phyloP scores from a whole-genome alignment of 306 rosid genomes.

The Sophora flavescens region DNA sequence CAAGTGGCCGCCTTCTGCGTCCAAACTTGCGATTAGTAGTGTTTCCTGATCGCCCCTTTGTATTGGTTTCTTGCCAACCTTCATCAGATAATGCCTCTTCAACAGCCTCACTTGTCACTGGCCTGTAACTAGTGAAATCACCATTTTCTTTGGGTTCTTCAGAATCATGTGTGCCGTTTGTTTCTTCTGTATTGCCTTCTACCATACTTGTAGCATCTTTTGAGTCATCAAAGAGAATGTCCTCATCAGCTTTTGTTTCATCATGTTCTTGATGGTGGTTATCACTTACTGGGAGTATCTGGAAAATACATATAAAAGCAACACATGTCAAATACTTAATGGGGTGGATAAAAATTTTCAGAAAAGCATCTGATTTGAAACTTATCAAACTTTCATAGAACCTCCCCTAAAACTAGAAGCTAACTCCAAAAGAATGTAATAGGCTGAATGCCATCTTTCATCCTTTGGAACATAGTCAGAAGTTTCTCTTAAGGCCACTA shows the following conservation, averaged over 20 bases:
- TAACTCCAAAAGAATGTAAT: too few species aligned
- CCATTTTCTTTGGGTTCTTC: slow-evolving; percentile 57
- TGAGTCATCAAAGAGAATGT: slow-evolving; percentile 47
- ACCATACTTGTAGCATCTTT: slow-evolving; percentile 42
- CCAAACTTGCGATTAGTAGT: slow-evolving; percentile 62
- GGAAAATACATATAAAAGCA: slow-evolving; percentile 47
- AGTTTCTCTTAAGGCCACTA: slow-evolving; percentile 36
- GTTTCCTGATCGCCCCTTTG: slow-evolving; percentile 78
- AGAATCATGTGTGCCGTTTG: slow-evolving; percentile 44
- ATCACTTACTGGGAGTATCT: slow-evolving; percentile 66
- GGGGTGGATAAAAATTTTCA: slow-evolving; percentile 2
- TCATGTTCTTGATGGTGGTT: slow-evolving; percentile 56
- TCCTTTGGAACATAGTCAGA: slow-evolving; percentile 35
- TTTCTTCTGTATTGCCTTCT: slow-evolving; percentile 50
- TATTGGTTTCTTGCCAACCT: slow-evolving; percentile 96
- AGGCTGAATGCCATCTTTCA: too few species aligned
- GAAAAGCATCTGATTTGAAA: slow-evolving; percentile 34
- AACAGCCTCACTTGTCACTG: slow-evolving; percentile 52
- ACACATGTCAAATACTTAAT: slow-evolving; percentile 28
- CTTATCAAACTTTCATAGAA: slow-evolving; percentile 34
- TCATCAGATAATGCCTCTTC: slow-evolving; percentile 77
- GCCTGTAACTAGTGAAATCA: slow-evolving; percentile 42
- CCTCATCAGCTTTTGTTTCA: slow-evolving; percentile 49
- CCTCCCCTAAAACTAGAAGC: too few species aligned
- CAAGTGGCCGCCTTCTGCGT: slow-evolving; percentile 62